A percentile compares a stretch with the other conserved stretches of the same genome.
phyloP scores from a whole-genome alignment of 2,329 filamentous ascomycete species.

The Fusarium udum region DNA sequence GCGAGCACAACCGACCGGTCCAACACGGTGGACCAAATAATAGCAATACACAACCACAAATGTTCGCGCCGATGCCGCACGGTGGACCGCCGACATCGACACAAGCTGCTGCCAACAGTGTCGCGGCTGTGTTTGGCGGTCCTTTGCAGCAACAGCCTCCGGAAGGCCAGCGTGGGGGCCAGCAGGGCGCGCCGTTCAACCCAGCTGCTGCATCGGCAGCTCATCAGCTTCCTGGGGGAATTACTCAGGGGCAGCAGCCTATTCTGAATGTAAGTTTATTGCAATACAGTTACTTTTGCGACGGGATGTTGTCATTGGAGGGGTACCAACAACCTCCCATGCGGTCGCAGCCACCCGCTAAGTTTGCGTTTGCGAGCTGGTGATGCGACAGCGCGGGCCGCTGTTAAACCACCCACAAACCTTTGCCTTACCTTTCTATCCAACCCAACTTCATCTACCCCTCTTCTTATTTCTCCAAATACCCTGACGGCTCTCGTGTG shows the following conservation, averaged over 20 bases:
- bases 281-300: constrained; percentile 9
- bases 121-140: constrained; percentile 74
- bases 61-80: constrained; percentile 66
- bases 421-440: not conserved
- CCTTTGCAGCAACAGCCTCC: constrained; percentile 74
- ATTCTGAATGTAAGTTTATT: constrained; percentile 61
- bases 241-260: constrained; percentile 55
- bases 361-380: constrained; percentile 24
- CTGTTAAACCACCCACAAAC: constrained; percentile 26
- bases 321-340: constrained; percentile 11
- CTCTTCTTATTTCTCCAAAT: not conserved
- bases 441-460: not conserved
- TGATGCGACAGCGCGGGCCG: constrained; percentile 18
- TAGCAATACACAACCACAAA: constrained; percentile 60
- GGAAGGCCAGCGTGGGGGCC: constrained; percentile 65
- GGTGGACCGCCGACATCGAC: constrained; percentile 61
- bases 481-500: not conserved
- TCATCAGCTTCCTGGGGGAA: constrained; percentile 52
- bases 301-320: constrained; percentile 1
- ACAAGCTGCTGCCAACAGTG: constrained; percentile 67
- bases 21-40: constrained; percentile 62
- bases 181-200: constrained; percentile 53
- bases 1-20: constrained; percentile 60
- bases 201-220: constrained; percentile 56
- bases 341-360: constrained; percentile 19